Conservation (phyloP, 2,329 filamentous ascomycete genomes). For the Periglandula ipomoeae region DNA sequence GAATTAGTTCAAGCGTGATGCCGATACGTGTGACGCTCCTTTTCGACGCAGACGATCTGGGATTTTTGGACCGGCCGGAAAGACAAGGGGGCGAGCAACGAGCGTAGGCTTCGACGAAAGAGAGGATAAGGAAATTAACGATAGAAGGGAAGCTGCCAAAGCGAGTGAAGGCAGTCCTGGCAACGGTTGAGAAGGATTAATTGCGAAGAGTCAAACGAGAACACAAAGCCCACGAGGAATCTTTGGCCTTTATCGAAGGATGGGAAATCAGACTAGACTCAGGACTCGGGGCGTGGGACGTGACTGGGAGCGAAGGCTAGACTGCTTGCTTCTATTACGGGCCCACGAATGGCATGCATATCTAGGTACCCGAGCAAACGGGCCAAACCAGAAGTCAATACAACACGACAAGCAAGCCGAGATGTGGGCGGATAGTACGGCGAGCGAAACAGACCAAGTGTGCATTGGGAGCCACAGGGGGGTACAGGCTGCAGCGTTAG, state of each 20-base stretch:
- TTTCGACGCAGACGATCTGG: neutral
- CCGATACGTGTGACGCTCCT: neutral
- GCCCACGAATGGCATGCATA: neutral
- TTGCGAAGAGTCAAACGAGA: slow-evolving; percentile 10
- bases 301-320: neutral
- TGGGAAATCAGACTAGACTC: neutral
- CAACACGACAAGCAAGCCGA: slow-evolving; percentile 5
- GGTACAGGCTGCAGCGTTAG: neutral
- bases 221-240: slow-evolving; percentile 14
- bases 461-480: slow-evolving; percentile 2
- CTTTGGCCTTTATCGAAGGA: slow-evolving; percentile 15
- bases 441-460: slow-evolving; percentile 5
- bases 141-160: slow-evolving; percentile 39
- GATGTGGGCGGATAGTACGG: slow-evolving; percentile 1
- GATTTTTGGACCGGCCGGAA: neutral
- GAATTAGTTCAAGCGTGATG: neutral
- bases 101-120: neutral
- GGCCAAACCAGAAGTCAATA: slow-evolving; percentile 2
- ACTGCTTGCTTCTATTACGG: too few relatives aligned
- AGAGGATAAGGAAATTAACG: slow-evolving; percentile 21
- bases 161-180: slow-evolving; percentile 45
- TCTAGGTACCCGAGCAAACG: neutral
- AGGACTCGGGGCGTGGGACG: neutral
- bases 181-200: slow-evolving; percentile 10
- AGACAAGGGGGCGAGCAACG: neutral